A percentile compares a stretch with the other conserved stretches of the same genome.
Evolutionary conservation across 139 green algal species (phyloP).

Genomic region (Haematococcus sp.): DNA sequence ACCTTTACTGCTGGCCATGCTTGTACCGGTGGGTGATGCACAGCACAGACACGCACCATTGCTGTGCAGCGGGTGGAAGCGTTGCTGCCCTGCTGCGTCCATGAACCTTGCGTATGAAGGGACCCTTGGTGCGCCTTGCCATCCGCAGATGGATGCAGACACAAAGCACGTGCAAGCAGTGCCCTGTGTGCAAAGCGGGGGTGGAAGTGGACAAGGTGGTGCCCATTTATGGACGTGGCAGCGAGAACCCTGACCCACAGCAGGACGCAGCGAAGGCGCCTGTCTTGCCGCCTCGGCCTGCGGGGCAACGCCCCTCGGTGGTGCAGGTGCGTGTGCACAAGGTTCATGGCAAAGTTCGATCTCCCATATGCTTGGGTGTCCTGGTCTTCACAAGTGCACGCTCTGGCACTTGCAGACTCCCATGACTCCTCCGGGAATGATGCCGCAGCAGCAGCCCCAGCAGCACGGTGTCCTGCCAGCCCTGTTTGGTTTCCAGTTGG

Average conservation of each 20-base stretch:
- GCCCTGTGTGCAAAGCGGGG: slow-evolving; percentile 92
- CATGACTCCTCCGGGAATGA: no score
- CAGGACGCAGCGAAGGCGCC: slow-evolving; percentile 23
- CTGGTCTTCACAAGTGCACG: no score
- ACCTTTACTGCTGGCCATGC: slow-evolving; percentile 96
- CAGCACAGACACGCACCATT: not conserved
- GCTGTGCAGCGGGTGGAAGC: not conserved
- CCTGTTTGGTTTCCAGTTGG: slow-evolving; percentile 76
- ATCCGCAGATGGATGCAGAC: slow-evolving; percentile 78
- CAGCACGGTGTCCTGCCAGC: slow-evolving; percentile 70
- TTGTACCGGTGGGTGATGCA: slow-evolving; percentile 67
- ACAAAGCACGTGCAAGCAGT: slow-evolving; percentile 59
- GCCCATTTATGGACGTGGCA: slow-evolving; percentile 83
- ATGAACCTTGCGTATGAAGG: no score
- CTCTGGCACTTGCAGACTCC: no score
- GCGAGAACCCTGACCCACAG: slow-evolving; percentile 21
- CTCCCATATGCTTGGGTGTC: no score
- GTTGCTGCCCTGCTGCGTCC: not conserved
- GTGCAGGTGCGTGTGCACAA: slow-evolving; percentile 19
- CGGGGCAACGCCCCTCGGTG: slow-evolving; percentile 46
- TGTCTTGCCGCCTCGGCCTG: slow-evolving; percentile 43
- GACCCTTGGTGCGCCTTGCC: not conserved
- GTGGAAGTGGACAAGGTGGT: slow-evolving; percentile 83
- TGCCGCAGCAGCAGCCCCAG: slow-evolving; percentile 5
- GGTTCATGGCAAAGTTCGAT: no score